Conservation (phyloP, 163 green algal genomes). For the Scenedesmus sp. region DNA sequence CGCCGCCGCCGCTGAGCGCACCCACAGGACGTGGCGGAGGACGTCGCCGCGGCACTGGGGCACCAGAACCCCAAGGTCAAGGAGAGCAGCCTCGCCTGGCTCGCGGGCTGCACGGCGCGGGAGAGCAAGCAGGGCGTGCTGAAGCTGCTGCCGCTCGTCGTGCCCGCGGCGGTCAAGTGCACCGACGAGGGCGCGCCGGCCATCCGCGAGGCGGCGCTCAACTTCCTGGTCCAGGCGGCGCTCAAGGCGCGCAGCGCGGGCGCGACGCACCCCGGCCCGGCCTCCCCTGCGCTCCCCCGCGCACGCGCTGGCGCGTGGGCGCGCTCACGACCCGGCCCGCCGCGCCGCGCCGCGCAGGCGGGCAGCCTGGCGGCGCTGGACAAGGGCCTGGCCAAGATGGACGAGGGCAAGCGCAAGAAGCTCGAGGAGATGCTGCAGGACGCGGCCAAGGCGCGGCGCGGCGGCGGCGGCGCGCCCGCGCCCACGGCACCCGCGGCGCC, state of each 20-base stretch:
- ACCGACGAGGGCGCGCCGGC: slow-evolving; percentile 77
- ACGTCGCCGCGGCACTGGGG: slow-evolving; percentile 53
- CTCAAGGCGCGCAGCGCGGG: slow-evolving; percentile 61
- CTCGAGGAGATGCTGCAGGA: slow-evolving; percentile 80
- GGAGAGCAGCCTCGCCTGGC: slow-evolving; percentile 69
- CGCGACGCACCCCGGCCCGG: no score
- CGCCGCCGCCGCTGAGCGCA: no score
- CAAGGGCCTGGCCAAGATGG: slow-evolving; percentile 79
- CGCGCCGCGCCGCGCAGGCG: slow-evolving; percentile 55
- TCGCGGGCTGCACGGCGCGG: slow-evolving; percentile 47
- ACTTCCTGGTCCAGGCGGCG: slow-evolving; percentile 79
- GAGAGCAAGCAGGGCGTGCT: slow-evolving; percentile 62
- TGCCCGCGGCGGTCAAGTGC: slow-evolving; percentile 74
- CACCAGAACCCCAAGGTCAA: slow-evolving; percentile 65
- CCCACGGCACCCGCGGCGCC: slow-evolving; percentile 10
- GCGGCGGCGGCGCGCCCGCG: slow-evolving; percentile 9
- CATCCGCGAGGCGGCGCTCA: slow-evolving; percentile 78
- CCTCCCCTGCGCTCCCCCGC: no score
- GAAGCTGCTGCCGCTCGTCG: slow-evolving; percentile 67
- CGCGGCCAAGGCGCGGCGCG: slow-evolving; percentile 35
- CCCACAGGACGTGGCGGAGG: slow-evolving; percentile 85
- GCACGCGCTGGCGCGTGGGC: no score
- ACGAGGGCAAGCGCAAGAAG: slow-evolving; percentile 84
- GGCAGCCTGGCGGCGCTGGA: slow-evolving; percentile 60
- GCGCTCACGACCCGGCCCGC: no score